Conservation (phyloP, 768 basidiomycete species). For the Suillus alpinus region DNA sequence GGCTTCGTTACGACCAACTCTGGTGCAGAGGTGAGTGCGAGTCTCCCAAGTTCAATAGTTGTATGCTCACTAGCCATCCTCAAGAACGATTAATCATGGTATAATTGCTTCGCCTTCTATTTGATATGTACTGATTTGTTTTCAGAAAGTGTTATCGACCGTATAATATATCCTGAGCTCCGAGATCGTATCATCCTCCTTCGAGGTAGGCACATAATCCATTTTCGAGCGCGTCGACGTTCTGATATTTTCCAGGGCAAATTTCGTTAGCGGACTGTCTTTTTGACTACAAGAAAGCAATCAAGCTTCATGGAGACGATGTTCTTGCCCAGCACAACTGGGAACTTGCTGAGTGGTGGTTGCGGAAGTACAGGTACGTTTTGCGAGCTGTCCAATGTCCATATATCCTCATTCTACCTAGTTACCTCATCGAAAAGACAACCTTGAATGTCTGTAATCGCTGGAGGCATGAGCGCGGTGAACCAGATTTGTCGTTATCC, state of each 20-base stretch:
- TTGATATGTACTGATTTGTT: conserved; percentile 10
- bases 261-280: conserved; percentile 81
- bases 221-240: conserved; percentile 8
- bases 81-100: conserved; percentile 84
- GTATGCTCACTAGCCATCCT: conserved; percentile 5
- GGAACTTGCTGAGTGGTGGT: conserved; percentile 84
- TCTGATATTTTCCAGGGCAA: conserved; percentile 45
- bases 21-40: conserved; percentile 69
- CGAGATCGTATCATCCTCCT: conserved; percentile 89
- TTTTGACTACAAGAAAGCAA: conserved; percentile 63
- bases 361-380: conserved; percentile 73
- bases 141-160: conserved; percentile 87
- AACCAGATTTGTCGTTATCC: conserved; percentile 59
- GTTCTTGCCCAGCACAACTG: conserved; percentile 87
- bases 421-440: conserved; percentile 74
- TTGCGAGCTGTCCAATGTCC: background rate
- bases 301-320: conserved; percentile 87
- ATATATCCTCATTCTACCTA: conserved; percentile 26
- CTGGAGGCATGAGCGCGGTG: conserved; percentile 86
- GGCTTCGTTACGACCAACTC: conserved; percentile 79
- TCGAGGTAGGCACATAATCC: conserved; percentile 53
- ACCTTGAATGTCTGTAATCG: conserved; percentile 73
- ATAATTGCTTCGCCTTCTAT: conserved; percentile 17
- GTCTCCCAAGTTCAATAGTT: background rate
- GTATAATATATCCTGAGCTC: conserved; percentile 84